Evolutionary conservation across 2,329 filamentous ascomycete species (phyloP).

Genomic region (Diaporthe vaccinii): DNA sequence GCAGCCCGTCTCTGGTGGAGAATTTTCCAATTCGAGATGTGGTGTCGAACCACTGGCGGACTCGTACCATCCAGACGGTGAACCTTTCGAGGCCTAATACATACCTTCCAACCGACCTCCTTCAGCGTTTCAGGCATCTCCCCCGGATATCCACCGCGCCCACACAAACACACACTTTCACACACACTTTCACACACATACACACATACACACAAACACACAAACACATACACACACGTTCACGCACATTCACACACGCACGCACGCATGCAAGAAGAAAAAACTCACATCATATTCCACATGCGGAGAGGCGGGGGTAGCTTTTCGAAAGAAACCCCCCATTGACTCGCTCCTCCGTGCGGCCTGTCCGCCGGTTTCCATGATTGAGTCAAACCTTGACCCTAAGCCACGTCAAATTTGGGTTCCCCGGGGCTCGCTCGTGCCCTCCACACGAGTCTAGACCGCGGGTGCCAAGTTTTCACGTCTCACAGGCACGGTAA

Average conservation of each 20-base stretch:
- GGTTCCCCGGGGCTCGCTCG: neutral
- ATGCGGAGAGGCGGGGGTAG: neutral
- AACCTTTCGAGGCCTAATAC: neutral
- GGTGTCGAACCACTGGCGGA: neutral
- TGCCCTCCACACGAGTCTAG: constrained; percentile 19
- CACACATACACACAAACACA: neutral
- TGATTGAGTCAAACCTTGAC: constrained; percentile 17
- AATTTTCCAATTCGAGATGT: neutral
- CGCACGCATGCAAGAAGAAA: neutral
- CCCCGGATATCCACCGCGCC: too few species aligned
- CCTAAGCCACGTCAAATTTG: neutral
- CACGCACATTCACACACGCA: too few species aligned
- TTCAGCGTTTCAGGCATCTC: neutral
- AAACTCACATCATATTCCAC: neutral
- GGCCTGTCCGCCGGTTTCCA: neutral
- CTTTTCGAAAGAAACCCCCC: neutral
- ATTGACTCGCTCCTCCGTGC: neutral
- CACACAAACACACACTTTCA: neutral
- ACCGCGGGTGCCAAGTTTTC: constrained; percentile 14
- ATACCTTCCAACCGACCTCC: neutral
- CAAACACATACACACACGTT: too few species aligned
- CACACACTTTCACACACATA: neutral
- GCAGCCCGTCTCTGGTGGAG: neutral
- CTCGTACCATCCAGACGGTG: neutral
- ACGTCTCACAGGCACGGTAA: neutral